phyloP scores from a whole-genome alignment of 164 flowering plant species.

The Vitis rotundifolia region DNA sequence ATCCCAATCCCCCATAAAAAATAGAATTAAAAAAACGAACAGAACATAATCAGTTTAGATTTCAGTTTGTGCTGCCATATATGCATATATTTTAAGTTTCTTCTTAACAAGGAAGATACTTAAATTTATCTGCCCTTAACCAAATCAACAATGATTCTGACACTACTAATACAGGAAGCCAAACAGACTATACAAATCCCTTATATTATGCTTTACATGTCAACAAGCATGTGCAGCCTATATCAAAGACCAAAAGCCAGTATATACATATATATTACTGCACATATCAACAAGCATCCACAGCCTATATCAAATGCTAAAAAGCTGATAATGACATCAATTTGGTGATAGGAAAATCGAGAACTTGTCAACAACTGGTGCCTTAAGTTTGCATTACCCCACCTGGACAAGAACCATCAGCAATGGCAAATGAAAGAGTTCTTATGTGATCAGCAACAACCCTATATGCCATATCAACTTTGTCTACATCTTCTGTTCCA shows the following conservation, averaged over 20 bases:
- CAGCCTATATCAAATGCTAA: no score
- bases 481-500: constrained; percentile 86
- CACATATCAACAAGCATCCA: no score
- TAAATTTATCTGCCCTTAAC: no score
- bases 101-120: no score
- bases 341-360: not conserved
- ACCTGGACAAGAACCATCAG: constrained; percentile 99
- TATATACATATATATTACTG: not conserved
- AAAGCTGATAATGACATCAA: no score
- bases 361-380: not conserved
- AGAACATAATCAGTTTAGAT: not conserved
- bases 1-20: not conserved
- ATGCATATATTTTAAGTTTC: no score
- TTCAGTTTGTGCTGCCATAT: no score
- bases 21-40: not conserved
- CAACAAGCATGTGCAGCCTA: not conserved
- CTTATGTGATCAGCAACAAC: constrained; percentile 98
- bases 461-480: constrained; percentile 96
- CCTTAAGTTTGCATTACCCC: constrained; percentile 7
- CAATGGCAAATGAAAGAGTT: constrained; percentile 98
- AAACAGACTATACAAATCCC: not conserved
- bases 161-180: not conserved
- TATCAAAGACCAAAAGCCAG: not conserved
- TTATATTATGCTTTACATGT: not conserved
- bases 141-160: no score